These are phyloP conservation scores for Prunus mira DNA, from an alignment of 306 rosid genomes.

Conservation along the genomic window DNA sequence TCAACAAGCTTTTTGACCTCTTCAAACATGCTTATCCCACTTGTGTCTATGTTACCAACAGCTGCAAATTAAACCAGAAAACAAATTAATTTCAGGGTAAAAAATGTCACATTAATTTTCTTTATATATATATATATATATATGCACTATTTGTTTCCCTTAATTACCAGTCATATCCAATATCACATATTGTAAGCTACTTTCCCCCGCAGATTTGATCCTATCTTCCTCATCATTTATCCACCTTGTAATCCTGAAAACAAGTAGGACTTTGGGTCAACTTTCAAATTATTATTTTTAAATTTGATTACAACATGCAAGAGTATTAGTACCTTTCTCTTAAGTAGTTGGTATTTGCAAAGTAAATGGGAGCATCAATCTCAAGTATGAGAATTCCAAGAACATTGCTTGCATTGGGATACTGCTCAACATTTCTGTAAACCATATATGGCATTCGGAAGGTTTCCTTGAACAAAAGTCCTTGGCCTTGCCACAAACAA, in stretches of 20 bases:
- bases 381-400: constrained; percentile 52
- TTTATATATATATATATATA: too few species aligned
- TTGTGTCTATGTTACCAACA: too few species aligned
- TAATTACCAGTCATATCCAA: constrained; percentile 70
- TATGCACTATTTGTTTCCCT: not conserved
- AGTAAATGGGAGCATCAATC: constrained; percentile 61
- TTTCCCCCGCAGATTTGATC: constrained; percentile 56
- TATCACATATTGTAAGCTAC: constrained; percentile 68
- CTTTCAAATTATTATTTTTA: not conserved
- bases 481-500: too few species aligned
- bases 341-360: constrained; percentile 50
- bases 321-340: constrained; percentile 39
- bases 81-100: too few species aligned
- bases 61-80: too few species aligned
- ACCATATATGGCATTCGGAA: not conserved
- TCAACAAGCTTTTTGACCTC: too few species aligned
- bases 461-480: too few species aligned
- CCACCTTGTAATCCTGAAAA: constrained; percentile 85
- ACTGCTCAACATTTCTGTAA: constrained; percentile 51
- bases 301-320: not conserved
- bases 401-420: constrained; percentile 35
- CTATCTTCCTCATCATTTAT: constrained; percentile 90
- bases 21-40: too few species aligned
- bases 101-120: too few species aligned
- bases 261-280: not conserved